phyloP scores from a whole-genome alignment of 345 rosid genomes.

The Eucalyptus shirleyi region DNA sequence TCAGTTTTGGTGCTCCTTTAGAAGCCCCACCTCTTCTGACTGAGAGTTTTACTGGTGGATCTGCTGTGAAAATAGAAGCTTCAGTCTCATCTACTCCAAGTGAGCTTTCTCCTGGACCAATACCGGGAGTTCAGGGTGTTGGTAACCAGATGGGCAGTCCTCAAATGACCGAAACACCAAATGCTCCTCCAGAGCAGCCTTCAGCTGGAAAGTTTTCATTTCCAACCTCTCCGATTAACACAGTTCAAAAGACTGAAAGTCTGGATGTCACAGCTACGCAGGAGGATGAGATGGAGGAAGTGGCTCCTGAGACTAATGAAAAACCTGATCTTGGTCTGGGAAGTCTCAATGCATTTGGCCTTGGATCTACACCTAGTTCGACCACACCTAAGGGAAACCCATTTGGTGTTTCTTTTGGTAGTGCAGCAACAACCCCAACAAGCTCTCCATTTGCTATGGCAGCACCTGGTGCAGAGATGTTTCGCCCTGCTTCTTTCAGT shows the following conservation, averaged over 20 bases:
- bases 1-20: constrained; percentile 5
- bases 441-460: constrained; percentile 45
- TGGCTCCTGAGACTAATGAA: constrained; percentile 56
- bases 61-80: constrained; percentile 26
- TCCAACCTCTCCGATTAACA: constrained; percentile 18
- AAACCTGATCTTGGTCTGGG: constrained; percentile 55
- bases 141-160: constrained; percentile 11
- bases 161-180: constrained; percentile 15
- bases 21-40: constrained; percentile 7
- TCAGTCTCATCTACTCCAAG: background rate
- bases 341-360: constrained; percentile 58
- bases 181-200: constrained; percentile 32
- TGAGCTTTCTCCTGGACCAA: constrained; percentile 14
- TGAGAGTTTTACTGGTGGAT: constrained; percentile 9
- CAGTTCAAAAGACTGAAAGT: constrained; percentile 26
- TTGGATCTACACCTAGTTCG: constrained; percentile 44
- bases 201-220: constrained; percentile 9
- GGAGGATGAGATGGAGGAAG: constrained; percentile 99
- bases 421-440: constrained; percentile 21
- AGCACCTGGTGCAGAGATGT: constrained; percentile 70
- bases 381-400: constrained; percentile 50
- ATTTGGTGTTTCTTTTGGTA: constrained; percentile 66
- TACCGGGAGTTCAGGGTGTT: constrained; percentile 26
- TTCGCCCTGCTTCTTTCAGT: constrained; percentile 84
- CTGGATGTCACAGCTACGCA: constrained; percentile 29